A percentile compares a stretch with the other conserved stretches of the same genome.
Evolutionary conservation across 2,329 filamentous ascomycete species (phyloP).

Genomic region (Chrysoporthe cubensis): DNA sequence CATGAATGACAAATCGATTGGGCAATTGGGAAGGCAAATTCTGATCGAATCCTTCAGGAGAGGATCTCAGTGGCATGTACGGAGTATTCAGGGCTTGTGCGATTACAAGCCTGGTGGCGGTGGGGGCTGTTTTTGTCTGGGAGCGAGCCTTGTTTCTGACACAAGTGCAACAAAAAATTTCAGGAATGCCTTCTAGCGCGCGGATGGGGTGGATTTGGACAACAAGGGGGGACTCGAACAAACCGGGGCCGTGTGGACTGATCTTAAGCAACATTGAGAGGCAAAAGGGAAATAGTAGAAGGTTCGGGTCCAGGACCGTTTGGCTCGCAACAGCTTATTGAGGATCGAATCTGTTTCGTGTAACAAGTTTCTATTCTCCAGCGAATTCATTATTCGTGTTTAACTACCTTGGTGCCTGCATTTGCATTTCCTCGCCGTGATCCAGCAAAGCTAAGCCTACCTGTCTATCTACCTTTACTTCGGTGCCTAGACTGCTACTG

Average conservation of each 20-base stretch:
- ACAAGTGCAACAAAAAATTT: neutral
- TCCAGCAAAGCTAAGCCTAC: too few species aligned
- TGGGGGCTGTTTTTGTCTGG: constrained; percentile 19
- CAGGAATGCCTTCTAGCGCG: neutral
- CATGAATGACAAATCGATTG: constrained; percentile 27
- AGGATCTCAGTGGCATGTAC: constrained; percentile 23
- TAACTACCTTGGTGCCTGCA: neutral
- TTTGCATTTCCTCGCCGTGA: too few species aligned
- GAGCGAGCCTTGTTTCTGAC: constrained; percentile 24
- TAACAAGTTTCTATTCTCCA: constrained; percentile 20
- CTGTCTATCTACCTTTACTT: too few species aligned
- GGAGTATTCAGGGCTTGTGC: constrained; percentile 19
- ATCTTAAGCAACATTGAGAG: neutral
- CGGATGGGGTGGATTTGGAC: neutral
- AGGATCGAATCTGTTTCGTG: constrained; percentile 19
- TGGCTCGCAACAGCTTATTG: neutral
- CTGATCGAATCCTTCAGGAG: constrained; percentile 22
- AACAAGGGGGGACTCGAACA: neutral
- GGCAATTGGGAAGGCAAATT: constrained; percentile 12
- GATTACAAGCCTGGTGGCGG: constrained; percentile 12
- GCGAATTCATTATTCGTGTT: constrained; percentile 2
- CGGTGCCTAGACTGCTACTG: neutral
- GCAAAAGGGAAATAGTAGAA: neutral
- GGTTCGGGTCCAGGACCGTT: neutral
- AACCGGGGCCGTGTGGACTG: constrained; percentile 9